Evolutionary conservation across 2,329 filamentous ascomycete genomes (phyloP), one percentile per base, ranked within the genome.

Genomic region (Claviceps capensis): DNA sequence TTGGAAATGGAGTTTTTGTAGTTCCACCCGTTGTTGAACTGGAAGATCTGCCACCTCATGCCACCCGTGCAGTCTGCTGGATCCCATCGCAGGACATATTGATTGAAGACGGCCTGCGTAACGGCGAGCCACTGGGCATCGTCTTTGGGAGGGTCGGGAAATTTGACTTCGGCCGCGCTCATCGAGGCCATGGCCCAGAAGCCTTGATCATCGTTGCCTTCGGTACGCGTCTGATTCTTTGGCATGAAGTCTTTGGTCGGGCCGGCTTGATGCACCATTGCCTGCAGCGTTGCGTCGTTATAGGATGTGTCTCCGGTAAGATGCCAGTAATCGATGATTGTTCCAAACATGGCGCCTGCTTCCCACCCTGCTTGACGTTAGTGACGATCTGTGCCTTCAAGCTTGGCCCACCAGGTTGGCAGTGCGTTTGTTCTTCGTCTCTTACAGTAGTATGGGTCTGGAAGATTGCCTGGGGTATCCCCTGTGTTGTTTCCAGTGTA

Each of bases 161-260:
- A 91, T 56, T 81, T 82, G 60, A 83, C 79, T 67, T 94, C 88
- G 40, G 85, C 83, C 2, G 88, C 88, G 9, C 79, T 77, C 74
- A 94, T 85, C 54, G 83, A 85, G 1, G 87, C 80, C 72, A 93
- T 77, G n/a, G 79, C 86, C 88, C 88, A 94, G 68, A 93, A 91
- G 5, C 85, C 83, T 65, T 88, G 85, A 59, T 88, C 85, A 57
- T 88, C 85, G 66, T 87, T 88, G 57, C 83, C 83, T 55, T 76
- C 66, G 2, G 74, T 75, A 47, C 70, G 66, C 6, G 79, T 81
- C 64, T 83, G 80, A 65, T 83, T 84, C n/a, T 65, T 61, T 3
- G 83, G 83, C 81, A 85, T 83, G 62, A 75, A 85, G 62, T 85
- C 78, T 13, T 64, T 61, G 55, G 79, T 73, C n/a, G 73, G 67